These are phyloP conservation scores for Stephanodiscus triporus DNA, from an alignment of 108 stramenopile genomes.

Conservation along the genomic window DNA sequence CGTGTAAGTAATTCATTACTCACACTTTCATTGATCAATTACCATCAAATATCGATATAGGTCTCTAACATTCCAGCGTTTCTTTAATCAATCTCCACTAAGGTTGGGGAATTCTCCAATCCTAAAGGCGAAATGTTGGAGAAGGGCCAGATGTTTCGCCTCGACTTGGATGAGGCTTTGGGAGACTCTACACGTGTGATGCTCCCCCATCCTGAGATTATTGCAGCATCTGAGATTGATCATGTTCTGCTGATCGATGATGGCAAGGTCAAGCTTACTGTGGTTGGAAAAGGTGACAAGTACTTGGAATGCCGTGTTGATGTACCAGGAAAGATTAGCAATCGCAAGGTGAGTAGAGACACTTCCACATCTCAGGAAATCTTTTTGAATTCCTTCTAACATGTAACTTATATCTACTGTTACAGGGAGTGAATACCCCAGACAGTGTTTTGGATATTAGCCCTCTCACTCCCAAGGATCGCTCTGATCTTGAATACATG, in stretches of 20 bases:
- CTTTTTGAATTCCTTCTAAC: constrained; percentile 2
- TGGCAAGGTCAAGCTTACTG: constrained; percentile 87
- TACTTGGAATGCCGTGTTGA: constrained; percentile 78
- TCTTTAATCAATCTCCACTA: neutral
- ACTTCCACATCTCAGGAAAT: neutral
- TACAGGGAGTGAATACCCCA: constrained; percentile 85
- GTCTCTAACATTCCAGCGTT: constrained; percentile 3
- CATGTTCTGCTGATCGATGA: constrained; percentile 82
- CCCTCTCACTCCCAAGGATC: constrained; percentile 86
- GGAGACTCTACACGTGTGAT: constrained; percentile 72
- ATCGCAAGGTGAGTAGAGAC: constrained; percentile 60
- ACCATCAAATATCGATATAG: neutral
- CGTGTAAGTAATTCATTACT: constrained; percentile 23
- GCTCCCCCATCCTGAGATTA: constrained; percentile 87
- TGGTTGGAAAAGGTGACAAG: constrained; percentile 62
- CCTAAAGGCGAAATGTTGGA: constrained; percentile 60
- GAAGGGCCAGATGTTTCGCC: constrained; percentile 73
- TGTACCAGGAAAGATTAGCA: constrained; percentile 79
- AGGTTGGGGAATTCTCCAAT: constrained; percentile 73
- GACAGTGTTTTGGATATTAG: constrained; percentile 80
- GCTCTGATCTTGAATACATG: constrained; percentile 81
- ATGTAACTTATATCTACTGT: neutral
- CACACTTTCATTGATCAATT: neutral
- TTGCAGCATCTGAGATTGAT: constrained; percentile 63
- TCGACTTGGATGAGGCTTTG: constrained; percentile 70